These are phyloP conservation scores for Capsicum chinense DNA, from an alignment of 257 asterid species.

Conservation along the genomic window DNA sequence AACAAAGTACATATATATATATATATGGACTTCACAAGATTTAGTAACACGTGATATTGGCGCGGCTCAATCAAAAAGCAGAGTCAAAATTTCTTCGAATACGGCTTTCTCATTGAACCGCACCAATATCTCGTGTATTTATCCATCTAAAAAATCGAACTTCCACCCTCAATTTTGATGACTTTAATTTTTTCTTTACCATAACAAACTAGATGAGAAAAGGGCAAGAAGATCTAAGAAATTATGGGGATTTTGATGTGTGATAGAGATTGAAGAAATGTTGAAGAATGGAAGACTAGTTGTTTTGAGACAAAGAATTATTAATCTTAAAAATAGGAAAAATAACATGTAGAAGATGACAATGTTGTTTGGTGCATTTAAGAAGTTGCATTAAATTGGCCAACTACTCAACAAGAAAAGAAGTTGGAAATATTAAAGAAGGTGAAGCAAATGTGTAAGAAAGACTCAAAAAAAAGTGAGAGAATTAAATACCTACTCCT, in stretches of 20 bases:
- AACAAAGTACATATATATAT: not conserved
- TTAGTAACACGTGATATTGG: constrained; percentile 43
- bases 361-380: constrained; percentile 34
- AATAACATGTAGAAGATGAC: constrained; percentile 17
- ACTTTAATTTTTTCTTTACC: not conserved
- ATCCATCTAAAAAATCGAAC: not conserved
- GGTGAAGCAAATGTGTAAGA: constrained; percentile 17
- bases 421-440: constrained; percentile 38
- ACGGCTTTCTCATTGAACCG: constrained; percentile 46
- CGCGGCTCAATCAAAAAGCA: constrained; percentile 50
- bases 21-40: not conserved
- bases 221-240: not conserved
- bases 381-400: constrained; percentile 40
- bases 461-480: constrained; percentile 15
- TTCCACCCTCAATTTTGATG: not conserved
- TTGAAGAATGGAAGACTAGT: not conserved
- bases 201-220: not conserved
- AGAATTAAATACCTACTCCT: too few relatives aligned
- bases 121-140: constrained; percentile 45
- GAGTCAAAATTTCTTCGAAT: constrained; percentile 1
- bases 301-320: constrained; percentile 23
- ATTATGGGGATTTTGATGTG: not conserved
- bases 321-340: constrained; percentile 19
- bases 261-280: not conserved
- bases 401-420: constrained; percentile 42